Base-by-base conservation (phyloP, 352 stramenopile species). In the Globisporangium paroecandrum region DNA sequence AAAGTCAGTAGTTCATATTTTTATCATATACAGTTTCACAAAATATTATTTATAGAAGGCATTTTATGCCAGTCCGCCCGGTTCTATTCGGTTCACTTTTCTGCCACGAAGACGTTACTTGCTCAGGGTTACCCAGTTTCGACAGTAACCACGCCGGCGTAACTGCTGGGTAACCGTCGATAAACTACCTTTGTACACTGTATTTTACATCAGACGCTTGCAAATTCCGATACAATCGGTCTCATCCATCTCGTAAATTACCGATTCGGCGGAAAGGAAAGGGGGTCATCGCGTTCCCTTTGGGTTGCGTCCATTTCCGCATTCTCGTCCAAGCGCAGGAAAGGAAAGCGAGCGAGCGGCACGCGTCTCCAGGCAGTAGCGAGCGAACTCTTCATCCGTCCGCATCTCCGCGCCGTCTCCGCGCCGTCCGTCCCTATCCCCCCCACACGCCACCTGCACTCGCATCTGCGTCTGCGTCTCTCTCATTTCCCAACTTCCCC, bases 81-180 rank as follows among this genome's bases (percentile, higher is more conserved):
- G 36, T 64, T 64, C 36, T 29, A 64, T 29, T 64, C 58, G 38
- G 58, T 64, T 64, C 58, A 53, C 36, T 62, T 22, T 43, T n/a
- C 29, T 25, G 29, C 24, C 41, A 49, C 56, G 55, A 32, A 20
- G n/a, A 34, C 29, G 29, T 20, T 61, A 61, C 27, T 61, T 20
- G 55, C 41, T 49, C 15, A 49, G 15, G 41, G 41, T 49, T 49
- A 49, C 41, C 41, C 41, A 49, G 15, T n/a, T n/a, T 49, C 41
- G 41, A 49, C 41, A n/a, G 54, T 41, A 59, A 59, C 54, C 4
- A 15, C 4, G 5, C 2, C 20, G 10, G 0, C 4, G 54, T 32
- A 60, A 60, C n/a, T 46, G 38, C 12, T 46, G 13, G 38, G 38
- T 46, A 46, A 18, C 54, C 22, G 46, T 43, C 27, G 27, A 32